Base-by-base conservation (phyloP, 2,329 filamentous ascomycete species). In the Paracamarosporium sp. region DNA sequence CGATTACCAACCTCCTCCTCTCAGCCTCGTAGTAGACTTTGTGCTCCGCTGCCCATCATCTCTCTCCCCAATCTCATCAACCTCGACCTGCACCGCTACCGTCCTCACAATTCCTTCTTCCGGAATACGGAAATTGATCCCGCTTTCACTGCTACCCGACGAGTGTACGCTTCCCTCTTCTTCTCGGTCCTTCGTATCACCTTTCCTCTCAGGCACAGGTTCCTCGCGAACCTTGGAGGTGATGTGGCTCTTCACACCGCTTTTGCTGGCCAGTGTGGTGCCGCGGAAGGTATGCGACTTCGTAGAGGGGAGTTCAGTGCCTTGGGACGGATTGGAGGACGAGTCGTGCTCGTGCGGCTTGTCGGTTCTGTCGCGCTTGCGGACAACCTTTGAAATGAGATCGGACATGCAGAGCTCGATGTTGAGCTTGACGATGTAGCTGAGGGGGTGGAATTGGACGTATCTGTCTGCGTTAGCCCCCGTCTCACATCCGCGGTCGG, bases 361-460 rank as follows among this genome's bases (percentile, higher is more conserved):
- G 17, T 53, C 50, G 25, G 50, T 53, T 13, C 50, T 36, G 38
- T 53, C 50, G 41, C 25, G 24, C 5, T 27, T 36, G 17, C 57
- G 54, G 17, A 68, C 67, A 53, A 71, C 52, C 48, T 66, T 69
- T 43, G 61, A 66, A 58, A 77, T 75, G 4, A 77, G 64, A 30
- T 70, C 65, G 13, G 74, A 69, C 72, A 76, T 76, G 31, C 60
- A 63, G 64, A 76, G 67, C 55, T 76, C 74, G 55, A 76, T 76
- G 57, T 77, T 74, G 31, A 77, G 68, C 57, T 76, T 76, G 41
- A 77, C 69, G 17, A 74, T 70, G 59, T 76, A 76, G 3, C 70
- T 70, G 3, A 76, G 60, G 6, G 73, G 66, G 33, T 74, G 69
- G 55, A 76, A 74, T 61, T 73, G 70, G 50, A 68, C 65, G 56